Percentiles rank a stretch among this genome's conserved stretches.
Conservation (phyloP, 1,284 basidiomycete species). For the Sporisorium graminicola region DNA sequence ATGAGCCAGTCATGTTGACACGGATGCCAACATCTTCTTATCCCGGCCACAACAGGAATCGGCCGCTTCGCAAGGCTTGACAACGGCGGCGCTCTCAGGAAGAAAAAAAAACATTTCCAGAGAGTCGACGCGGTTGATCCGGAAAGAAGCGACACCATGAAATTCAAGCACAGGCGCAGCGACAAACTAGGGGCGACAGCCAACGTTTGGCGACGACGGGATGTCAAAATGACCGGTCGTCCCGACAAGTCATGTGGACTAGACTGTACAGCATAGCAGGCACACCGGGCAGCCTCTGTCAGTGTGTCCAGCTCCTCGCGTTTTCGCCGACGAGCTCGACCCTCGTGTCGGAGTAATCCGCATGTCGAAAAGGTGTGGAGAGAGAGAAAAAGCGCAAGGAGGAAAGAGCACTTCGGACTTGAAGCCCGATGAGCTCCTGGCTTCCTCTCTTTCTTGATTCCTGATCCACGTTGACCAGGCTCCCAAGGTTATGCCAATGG, state of each 20-base stretch:
- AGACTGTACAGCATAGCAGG: not conserved
- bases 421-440: constrained; percentile 19
- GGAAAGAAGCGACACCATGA: constrained; percentile 4
- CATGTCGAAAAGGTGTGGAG: not conserved
- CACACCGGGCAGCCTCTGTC: not conserved
- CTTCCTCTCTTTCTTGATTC: not conserved
- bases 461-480: not conserved
- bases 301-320: not conserved
- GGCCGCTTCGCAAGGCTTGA: not conserved
- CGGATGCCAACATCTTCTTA: not conserved
- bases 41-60: not conserved
- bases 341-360: constrained; percentile 14
- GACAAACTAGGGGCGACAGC: no score
- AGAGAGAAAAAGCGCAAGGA: not conserved
- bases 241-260: constrained; percentile 2
- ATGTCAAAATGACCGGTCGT: constrained; percentile 10
- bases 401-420: constrained; percentile 15
- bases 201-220: not conserved
- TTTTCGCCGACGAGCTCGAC: constrained; percentile 7
- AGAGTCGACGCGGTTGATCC: not conserved
- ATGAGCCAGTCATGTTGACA: not conserved
- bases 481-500: not conserved
- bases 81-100: not conserved
- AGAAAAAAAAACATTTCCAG: not conserved
- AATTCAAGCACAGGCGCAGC: not conserved